Evolutionary conservation across 176 grass and related monocot genomes (phyloP), one percentile per base, ranked within the genome.

Genomic region (Otatea glauca): DNA sequence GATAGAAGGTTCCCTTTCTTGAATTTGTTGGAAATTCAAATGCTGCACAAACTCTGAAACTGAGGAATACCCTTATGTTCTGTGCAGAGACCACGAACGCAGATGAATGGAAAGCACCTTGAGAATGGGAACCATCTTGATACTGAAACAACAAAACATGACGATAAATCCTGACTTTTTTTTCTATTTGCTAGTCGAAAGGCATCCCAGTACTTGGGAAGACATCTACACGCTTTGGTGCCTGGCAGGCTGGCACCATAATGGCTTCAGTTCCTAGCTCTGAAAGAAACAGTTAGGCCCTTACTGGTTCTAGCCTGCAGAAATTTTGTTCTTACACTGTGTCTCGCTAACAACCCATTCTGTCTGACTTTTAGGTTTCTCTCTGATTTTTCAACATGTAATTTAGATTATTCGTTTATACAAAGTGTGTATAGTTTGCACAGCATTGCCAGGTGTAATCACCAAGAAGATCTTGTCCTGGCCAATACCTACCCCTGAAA

Each of bases 51-150:
- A 16, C 41, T 53, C 42, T 64, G 17, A 81, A 66, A 78, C 71
- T 78, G 35, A 75, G n/a, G 47, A 32, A 54, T 77, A 18, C 4
- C 5, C 24, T 55, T 41, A 9, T 79, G 14, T 75, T 80, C 38
- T 35, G 38, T 74, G 60, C 81, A 97, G 94, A 93, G 94, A 86
- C 70, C 84, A 44, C 75, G 89, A 65, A 60, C 80, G 68, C 94
- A 97, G 85, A 89, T 88, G 79, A 97, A 97, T 32, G 91, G 94
- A 18, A 97, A 90, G 78, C 87, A 84, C 25, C 51, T 56, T 47
- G 75, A 79, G 67, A 88, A 84, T 67, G 87, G 69, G 62, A 88
- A 65, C 56, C 81, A 84, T 73, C 35, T 39, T 66, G 87, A 84
- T 14, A 72, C 24, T 65, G 68, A 88, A 84, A 47, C 42, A 45